Base-by-base conservation (phyloP, 768 basidiomycete genomes). In the Dioszegia crocea region DNA sequence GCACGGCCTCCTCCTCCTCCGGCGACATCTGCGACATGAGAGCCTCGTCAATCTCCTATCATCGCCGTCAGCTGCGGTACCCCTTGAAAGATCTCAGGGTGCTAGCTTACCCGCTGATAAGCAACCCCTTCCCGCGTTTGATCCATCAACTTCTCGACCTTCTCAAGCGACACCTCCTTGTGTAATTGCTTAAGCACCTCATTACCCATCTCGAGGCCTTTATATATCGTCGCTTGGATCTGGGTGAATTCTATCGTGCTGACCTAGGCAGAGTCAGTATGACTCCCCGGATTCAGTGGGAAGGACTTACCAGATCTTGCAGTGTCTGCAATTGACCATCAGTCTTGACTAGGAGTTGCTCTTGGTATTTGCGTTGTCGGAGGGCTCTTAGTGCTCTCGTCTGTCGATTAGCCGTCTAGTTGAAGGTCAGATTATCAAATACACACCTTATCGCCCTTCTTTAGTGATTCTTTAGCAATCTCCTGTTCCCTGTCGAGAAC, bases 171-270 rank as follows among this genome's bases (percentile, higher is more conserved):
- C 84, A 99, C 85, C 76, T 98, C 91, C 67, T 86, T 86, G 76
- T 99, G 92, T 16, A 99, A 88, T 77, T 96, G 86, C 76, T 88
- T 91, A 44, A 99, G 80, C 0, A 97, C 91, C 29, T 88, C 87
- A 66, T 88, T 97, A 1, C 96, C 96, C 78, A 92, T 91, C 75
- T 90, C 84, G 43, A 99, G 79, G 8, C 94, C 96, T 74, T 91
- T 90, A 31, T 98, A 71, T 10, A 99, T 89, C 2, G 92, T 91
- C 44, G 89, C 85, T 77, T 98, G 89, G 21, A 98, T 85, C 48
- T 93, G 81, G 6, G 96, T 91, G 79, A 96, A 98, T 76, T 99
- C 96, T 68, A 99, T 96, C 0, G 88, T 89, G 3, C 91, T 89
- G 24, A 97, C 92, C 94, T 99, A 69, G 57, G 24, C 3, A 2